Conservation (phyloP, 208 protist genomes). For the Acanthamoeba sp. region DNA sequence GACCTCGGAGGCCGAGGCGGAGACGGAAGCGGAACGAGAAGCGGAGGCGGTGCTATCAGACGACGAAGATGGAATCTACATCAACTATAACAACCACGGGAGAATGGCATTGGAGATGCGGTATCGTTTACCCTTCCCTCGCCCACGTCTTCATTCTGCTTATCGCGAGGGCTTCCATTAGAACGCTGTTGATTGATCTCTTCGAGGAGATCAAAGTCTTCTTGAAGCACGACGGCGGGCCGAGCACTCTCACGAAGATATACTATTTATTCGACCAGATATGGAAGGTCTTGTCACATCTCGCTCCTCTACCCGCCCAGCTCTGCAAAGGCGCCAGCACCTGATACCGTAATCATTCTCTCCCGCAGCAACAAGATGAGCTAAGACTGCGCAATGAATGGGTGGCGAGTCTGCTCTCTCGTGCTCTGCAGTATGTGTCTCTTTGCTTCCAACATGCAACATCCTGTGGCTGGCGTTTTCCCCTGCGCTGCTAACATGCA, state of each 20-base stretch:
- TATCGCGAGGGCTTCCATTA: background rate
- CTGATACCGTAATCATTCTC: background rate
- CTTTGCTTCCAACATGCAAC: background rate
- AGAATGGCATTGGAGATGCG: constrained; percentile 19
- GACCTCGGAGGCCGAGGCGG: no score
- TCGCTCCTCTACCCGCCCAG: background rate
- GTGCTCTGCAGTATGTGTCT: background rate
- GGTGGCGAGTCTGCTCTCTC: constrained; percentile 6
- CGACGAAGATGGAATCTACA: background rate
- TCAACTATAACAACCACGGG: background rate
- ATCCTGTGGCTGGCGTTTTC: background rate
- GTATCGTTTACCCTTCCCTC: background rate
- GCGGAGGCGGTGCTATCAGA: background rate
- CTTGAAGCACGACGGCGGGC: constrained; percentile 26
- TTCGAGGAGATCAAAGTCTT: constrained; percentile 51
- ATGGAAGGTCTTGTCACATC: background rate
- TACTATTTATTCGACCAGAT: constrained; percentile 52
- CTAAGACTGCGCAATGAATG: constrained; percentile 3
- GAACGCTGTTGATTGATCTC: background rate
- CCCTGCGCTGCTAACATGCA: background rate
- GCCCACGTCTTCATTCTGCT: background rate
- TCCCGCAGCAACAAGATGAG: constrained; percentile 44
- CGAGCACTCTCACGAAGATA: background rate
- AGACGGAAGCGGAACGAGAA: no score
- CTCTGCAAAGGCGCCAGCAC: no score